These are phyloP conservation scores for Babesia caballi DNA, from an alignment of 169 alveolate genomes.

Conservation along the genomic window DNA sequence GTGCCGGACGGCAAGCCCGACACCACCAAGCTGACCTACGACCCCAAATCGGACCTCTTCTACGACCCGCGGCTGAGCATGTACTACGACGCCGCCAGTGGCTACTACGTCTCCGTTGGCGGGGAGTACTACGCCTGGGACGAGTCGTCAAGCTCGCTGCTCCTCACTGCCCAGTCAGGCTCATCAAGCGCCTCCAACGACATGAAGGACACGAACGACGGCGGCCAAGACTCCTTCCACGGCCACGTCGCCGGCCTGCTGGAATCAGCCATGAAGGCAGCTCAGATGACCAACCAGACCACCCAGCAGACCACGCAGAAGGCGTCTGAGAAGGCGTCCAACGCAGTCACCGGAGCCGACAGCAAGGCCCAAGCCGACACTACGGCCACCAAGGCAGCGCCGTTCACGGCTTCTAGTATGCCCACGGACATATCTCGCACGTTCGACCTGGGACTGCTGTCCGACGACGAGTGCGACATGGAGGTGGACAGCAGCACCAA, in stretches of 20 bases:
- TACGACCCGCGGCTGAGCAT: conserved; percentile 41
- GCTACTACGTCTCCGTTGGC: conserved; percentile 69
- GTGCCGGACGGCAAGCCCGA: conserved; percentile 56
- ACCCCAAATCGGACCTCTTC: conserved; percentile 41
- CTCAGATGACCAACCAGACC: conserved; percentile 46
- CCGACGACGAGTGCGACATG: conserved; percentile 57
- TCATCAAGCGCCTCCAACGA: too few species aligned
- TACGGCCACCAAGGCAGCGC: not conserved
- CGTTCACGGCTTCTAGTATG: not conserved
- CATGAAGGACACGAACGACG: not conserved
- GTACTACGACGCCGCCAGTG: conserved; percentile 74
- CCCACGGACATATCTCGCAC: conserved; percentile 1
- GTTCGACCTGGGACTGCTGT: conserved; percentile 10
- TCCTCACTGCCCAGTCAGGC: not conserved
- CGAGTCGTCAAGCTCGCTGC: conserved; percentile 39
- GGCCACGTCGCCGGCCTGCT: conserved; percentile 24
- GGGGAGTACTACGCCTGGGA: conserved; percentile 72
- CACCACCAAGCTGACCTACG: conserved; percentile 30
- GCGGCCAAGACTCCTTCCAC: not conserved
- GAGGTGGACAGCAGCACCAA: conserved; percentile 22
- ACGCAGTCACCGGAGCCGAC: not conserved
- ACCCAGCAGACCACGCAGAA: not conserved
- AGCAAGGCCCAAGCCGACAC: not conserved
- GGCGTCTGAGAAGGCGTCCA: not conserved
- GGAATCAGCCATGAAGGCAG: conserved; percentile 54